Conservation (phyloP, 2,329 filamentous ascomycete genomes). For the Phaeoacremonium minimum region DNA sequence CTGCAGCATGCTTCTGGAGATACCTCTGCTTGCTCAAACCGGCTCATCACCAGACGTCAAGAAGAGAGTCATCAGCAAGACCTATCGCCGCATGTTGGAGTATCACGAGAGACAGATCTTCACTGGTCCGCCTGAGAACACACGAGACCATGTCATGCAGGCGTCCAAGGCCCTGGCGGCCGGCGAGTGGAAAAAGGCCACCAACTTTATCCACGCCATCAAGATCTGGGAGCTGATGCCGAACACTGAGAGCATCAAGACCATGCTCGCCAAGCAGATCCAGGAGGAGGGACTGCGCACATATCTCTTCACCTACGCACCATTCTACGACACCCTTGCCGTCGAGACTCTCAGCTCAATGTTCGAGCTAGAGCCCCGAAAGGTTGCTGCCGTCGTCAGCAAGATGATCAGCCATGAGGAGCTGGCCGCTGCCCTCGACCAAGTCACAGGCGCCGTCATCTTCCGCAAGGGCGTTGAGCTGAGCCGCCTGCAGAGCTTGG, state of each 20-base stretch:
- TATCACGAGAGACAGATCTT: slow-evolving; percentile 99
- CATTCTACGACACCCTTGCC: slow-evolving; percentile 96
- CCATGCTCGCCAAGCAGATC: slow-evolving; percentile 95
- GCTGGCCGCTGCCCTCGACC: slow-evolving; percentile 90
- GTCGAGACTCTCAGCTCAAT: slow-evolving; percentile 81
- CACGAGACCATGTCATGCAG: slow-evolving; percentile 98
- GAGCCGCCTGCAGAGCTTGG: slow-evolving; percentile 89
- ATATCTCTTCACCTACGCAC: slow-evolving; percentile 98
- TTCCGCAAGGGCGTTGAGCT: slow-evolving; percentile 99
- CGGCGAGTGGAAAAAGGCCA: slow-evolving; percentile 98
- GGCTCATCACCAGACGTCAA: slow-evolving; percentile 95
- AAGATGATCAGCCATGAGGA: slow-evolving; percentile 99
- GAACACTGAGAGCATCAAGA: slow-evolving; percentile 87
- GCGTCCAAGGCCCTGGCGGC: slow-evolving; percentile 94
- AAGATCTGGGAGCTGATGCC: slow-evolving; percentile 99
- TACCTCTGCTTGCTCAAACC: slow-evolving; percentile 92
- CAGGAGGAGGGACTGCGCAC: slow-evolving; percentile 97
- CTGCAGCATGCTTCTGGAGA: slow-evolving; percentile 98
- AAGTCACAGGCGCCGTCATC: slow-evolving; percentile 95
- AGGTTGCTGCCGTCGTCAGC: slow-evolving; percentile 92
- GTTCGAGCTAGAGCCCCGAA: slow-evolving; percentile 90
- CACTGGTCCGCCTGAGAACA: slow-evolving; percentile 97
- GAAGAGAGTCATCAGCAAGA: slow-evolving; percentile 98
- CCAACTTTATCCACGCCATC: slow-evolving; percentile 90
- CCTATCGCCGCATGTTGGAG: slow-evolving; percentile 97